Percentiles rank a stretch among this genome's conserved stretches.
Conservation (phyloP, 371 early-diverging fungal genomes). For the Haplosporangium sp. region DNA sequence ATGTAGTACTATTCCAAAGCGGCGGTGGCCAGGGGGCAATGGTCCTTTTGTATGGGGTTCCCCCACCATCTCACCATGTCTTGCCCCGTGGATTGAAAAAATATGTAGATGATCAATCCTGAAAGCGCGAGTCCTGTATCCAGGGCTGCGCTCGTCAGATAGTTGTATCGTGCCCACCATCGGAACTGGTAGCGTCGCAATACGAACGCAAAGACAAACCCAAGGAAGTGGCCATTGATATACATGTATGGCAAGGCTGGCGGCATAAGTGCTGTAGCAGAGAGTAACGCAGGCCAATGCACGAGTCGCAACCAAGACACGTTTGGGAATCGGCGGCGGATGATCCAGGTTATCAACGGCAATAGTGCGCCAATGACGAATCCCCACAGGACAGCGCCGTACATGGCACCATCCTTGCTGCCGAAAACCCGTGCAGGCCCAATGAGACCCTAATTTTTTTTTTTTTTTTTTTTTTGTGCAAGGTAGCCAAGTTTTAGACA, state of each 20-base stretch:
- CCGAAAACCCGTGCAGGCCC: slow-evolving; percentile 57
- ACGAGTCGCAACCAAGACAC: slow-evolving; percentile 68
- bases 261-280: slow-evolving; percentile 77
- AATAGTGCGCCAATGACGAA: slow-evolving; percentile 54
- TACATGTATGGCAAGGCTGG: slow-evolving; percentile 66
- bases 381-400: slow-evolving; percentile 57
- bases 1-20: too few relatives aligned
- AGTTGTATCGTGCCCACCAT: slow-evolving; percentile 82
- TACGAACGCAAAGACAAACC: slow-evolving; percentile 72
- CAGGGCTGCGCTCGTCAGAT: slow-evolving; percentile 78
- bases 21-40: slow-evolving; percentile 10
- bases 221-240: slow-evolving; percentile 70
- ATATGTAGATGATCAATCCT: slow-evolving; percentile 64
- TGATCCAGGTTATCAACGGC: slow-evolving; percentile 54
- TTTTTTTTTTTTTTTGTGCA: too few relatives aligned
- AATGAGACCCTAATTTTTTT: slow-evolving; percentile 67
- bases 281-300: slow-evolving; percentile 60
- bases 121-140: slow-evolving; percentile 72
- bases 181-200: slow-evolving; percentile 65
- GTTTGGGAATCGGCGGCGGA: slow-evolving; percentile 55
- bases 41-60: slow-evolving; percentile 30
- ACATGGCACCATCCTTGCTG: slow-evolving; percentile 41
- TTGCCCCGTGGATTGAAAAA: slow-evolving; percentile 45
- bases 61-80: slow-evolving; percentile 48
- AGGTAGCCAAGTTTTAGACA: too few relatives aligned